phyloP scores from a whole-genome alignment of 306 rosid species.

The Cucurbita maxima region DNA sequence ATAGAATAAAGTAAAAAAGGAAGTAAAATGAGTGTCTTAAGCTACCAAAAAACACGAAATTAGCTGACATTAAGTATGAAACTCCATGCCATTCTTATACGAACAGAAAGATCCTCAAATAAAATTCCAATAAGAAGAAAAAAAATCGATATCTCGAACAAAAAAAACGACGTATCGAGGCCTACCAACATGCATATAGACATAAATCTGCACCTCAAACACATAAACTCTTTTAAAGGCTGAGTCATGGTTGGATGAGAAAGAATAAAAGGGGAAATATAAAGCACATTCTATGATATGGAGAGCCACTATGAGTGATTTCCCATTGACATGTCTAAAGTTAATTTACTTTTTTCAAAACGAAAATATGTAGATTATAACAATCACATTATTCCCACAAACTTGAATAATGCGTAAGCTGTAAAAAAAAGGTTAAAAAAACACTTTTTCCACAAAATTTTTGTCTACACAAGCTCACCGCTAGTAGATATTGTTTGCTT shows the following conservation, averaged over 20 bases:
- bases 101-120: neutral
- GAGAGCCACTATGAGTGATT: neutral
- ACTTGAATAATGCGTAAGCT: neutral
- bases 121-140: neutral
- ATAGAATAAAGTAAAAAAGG: slow-evolving; percentile 9
- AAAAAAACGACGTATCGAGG: neutral
- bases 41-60: neutral
- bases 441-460: no score
- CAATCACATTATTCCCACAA: neutral
- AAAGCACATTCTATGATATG: neutral
- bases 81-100: neutral
- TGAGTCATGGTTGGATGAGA: neutral
- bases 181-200: neutral
- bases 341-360: neutral
- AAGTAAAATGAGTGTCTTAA: neutral
- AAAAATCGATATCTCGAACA: neutral
- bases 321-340: neutral
- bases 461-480: no score
- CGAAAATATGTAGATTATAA: neutral
- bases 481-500: no score
- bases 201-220: neutral
- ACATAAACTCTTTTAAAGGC: neutral
- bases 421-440: neutral
- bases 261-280: neutral
- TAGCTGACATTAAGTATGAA: neutral